A percentile compares a stretch with the other conserved stretches of the same genome.
These are phyloP conservation scores for Exophiala phaeomuriformis DNA, from an alignment of 2,329 filamentous ascomycete species.

Conservation along the genomic window DNA sequence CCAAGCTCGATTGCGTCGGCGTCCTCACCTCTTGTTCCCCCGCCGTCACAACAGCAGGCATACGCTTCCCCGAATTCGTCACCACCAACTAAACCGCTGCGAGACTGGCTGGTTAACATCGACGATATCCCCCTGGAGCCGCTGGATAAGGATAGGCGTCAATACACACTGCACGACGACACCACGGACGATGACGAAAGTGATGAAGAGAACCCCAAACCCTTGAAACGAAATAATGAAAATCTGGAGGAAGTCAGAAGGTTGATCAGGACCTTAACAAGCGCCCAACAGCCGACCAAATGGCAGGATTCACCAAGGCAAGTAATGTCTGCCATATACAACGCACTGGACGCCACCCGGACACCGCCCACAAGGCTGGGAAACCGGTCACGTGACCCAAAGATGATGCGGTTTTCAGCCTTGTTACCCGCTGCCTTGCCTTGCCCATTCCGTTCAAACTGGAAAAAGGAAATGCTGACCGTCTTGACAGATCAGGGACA, in stretches of 20 bases:
- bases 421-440: background rate
- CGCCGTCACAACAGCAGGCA: slow-evolving; percentile 1
- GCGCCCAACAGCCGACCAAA: slow-evolving; percentile 1
- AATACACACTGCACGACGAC: slow-evolving; percentile 27
- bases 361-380: background rate
- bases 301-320: slow-evolving; percentile 11
- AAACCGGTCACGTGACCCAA: background rate
- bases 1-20: background rate
- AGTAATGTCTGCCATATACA: background rate
- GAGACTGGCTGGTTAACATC: slow-evolving; percentile 22
- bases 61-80: slow-evolving; percentile 16
- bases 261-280: slow-evolving; percentile 19
- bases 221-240: slow-evolving; percentile 16
- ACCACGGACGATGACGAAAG: slow-evolving; percentile 24
- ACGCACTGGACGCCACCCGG: too few species aligned
- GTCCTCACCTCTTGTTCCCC: background rate
- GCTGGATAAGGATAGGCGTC: slow-evolving; percentile 22
- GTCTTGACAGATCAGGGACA: slow-evolving; percentile 14
- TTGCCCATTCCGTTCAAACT: background rate
- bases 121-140: slow-evolving; percentile 27
- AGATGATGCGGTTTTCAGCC: background rate
- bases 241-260: slow-evolving; percentile 22
- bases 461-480: background rate
- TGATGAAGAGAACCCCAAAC: slow-evolving; percentile 15
- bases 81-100: slow-evolving; percentile 14